These are phyloP conservation scores for Lactarius evosmus DNA, from an alignment of 768 basidiomycete species.

Conservation along the genomic window DNA sequence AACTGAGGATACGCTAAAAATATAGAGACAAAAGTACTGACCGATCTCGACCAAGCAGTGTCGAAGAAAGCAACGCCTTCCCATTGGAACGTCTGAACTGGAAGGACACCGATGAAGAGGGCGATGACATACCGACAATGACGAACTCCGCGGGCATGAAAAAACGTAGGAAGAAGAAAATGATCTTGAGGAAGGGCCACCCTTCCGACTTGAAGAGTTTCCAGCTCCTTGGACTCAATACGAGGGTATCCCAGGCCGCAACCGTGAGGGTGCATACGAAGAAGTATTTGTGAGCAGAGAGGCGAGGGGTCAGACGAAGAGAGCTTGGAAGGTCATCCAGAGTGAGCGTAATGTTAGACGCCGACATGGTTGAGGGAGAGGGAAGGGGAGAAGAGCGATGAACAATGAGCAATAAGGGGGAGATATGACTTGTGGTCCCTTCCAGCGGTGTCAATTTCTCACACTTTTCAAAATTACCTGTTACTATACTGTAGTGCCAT, in stretches of 20 bases:
- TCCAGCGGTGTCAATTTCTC: neutral
- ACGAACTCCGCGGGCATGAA: slow-evolving; percentile 81
- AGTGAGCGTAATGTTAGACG: slow-evolving; percentile 18
- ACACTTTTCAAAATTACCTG: neutral
- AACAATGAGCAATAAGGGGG: no score
- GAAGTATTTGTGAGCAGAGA: slow-evolving; percentile 86
- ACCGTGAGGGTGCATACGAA: slow-evolving; percentile 87
- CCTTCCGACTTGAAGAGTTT: slow-evolving; percentile 56
- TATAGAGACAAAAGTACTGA: slow-evolving; percentile 33
- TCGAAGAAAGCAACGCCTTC: slow-evolving; percentile 83
- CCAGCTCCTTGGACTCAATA: slow-evolving; percentile 77
- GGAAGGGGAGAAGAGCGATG: neutral
- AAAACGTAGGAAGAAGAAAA: slow-evolving; percentile 69
- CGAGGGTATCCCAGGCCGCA: slow-evolving; percentile 86
- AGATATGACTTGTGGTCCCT: no score
- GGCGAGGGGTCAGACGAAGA: slow-evolving; percentile 71
- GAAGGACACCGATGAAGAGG: neutral
- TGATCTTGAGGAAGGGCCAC: slow-evolving; percentile 76
- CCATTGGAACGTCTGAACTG: slow-evolving; percentile 13
- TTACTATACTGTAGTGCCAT: no score
- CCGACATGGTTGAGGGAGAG: neutral
- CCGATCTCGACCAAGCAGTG: slow-evolving; percentile 57
- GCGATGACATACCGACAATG: slow-evolving; percentile 53
- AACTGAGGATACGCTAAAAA: neutral
- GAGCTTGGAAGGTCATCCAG: slow-evolving; percentile 50